Evolutionary conservation across 2,329 filamentous ascomycete genomes (phyloP).

Genomic region (Epichloe coenophiala): DNA sequence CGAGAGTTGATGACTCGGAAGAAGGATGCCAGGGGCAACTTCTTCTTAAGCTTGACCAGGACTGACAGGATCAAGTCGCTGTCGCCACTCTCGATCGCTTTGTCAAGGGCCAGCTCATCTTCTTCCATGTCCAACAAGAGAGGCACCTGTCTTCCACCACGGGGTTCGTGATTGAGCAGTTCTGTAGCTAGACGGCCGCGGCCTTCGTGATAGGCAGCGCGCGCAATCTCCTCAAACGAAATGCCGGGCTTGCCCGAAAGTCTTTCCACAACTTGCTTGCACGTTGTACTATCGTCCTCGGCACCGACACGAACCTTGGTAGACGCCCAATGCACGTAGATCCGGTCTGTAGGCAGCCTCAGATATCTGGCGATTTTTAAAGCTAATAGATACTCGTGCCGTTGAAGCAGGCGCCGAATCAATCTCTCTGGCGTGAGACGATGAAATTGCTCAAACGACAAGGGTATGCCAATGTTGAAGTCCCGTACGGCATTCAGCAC

Average conservation of each 20-base stretch:
- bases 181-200: conserved; percentile 79
- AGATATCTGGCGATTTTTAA: conserved; percentile 81
- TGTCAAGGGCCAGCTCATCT: conserved; percentile 87
- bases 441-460: conserved; percentile 90
- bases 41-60: conserved; percentile 75
- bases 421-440: conserved; percentile 80
- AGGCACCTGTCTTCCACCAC: conserved; percentile 91
- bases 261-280: conserved; percentile 72
- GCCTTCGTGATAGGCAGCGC: conserved; percentile 88
- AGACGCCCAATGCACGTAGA: conserved; percentile 94
- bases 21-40: conserved; percentile 79
- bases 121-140: conserved; percentile 90
- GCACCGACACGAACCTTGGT: conserved; percentile 79
- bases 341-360: conserved; percentile 70
- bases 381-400: conserved; percentile 82
- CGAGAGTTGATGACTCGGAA: conserved; percentile 82
- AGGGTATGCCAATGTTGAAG: conserved; percentile 77
- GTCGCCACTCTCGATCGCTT: conserved; percentile 90
- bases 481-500: conserved; percentile 87
- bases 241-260: conserved; percentile 81
- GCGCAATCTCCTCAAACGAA: conserved; percentile 88
- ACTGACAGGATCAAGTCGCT: conserved; percentile 88
- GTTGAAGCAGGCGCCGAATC: conserved; percentile 73
- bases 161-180: conserved; percentile 82
- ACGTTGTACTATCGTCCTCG: conserved; percentile 80